Conservation (phyloP, 192 early-diverging fungal species). For the Martensiomyces pterosporus region DNA sequence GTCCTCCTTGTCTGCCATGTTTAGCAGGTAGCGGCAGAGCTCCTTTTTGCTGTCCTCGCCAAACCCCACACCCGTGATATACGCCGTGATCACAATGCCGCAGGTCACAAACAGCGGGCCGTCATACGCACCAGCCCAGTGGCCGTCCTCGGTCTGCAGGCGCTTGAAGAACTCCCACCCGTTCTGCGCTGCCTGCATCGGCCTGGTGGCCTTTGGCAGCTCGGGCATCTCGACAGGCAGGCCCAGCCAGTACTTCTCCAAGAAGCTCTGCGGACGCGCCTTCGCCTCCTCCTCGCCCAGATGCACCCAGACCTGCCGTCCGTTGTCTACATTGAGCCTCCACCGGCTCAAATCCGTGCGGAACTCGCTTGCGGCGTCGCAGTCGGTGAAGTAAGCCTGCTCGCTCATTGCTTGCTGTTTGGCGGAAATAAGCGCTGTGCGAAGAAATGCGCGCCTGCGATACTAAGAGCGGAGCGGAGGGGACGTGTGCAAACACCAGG, state of each 20-base stretch:
- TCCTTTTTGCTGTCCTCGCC: slow-evolving; percentile 65
- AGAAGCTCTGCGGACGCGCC: slow-evolving; percentile 66
- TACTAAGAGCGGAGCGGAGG: no score
- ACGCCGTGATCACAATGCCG: slow-evolving; percentile 83
- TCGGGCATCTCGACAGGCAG: slow-evolving; percentile 54
- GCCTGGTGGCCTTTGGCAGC: slow-evolving; percentile 58
- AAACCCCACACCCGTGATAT: slow-evolving; percentile 72
- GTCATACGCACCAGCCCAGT: slow-evolving; percentile 95
- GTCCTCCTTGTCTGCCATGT: slow-evolving; percentile 78
- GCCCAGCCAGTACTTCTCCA: slow-evolving; percentile 90
- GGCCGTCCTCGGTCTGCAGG: slow-evolving; percentile 89
- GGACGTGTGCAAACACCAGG: no score
- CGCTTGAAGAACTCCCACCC: slow-evolving; percentile 85
- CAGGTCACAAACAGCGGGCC: slow-evolving; percentile 97
- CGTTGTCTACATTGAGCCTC: slow-evolving; percentile 80
- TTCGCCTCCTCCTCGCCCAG: slow-evolving; percentile 24
- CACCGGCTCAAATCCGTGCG: slow-evolving; percentile 78
- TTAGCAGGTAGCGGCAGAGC: slow-evolving; percentile 82
- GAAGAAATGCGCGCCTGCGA: no score
- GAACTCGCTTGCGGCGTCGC: slow-evolving; percentile 26
- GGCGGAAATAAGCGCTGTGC: no score
- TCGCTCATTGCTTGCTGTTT: no score
- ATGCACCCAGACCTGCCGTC: slow-evolving; percentile 92
- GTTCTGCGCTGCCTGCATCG: slow-evolving; percentile 80
- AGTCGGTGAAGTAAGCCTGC: slow-evolving; percentile 45